Base-by-base conservation (phyloP, 768 basidiomycete species). In the Pisolithus marmoratus region DNA sequence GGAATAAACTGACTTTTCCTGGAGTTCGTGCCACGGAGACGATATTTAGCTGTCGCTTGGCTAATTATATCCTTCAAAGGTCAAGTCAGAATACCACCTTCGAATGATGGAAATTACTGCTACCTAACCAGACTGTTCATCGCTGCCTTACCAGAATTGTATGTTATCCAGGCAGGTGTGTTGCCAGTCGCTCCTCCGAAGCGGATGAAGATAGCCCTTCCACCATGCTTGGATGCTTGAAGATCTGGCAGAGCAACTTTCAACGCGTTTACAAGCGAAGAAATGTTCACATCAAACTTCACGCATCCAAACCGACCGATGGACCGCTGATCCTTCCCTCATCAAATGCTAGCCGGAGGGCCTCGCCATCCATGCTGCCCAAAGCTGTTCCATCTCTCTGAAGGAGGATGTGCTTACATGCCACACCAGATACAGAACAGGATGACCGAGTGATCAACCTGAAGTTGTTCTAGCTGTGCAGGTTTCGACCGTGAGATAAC, bases 201-300 rank as follows among this genome's bases (percentile, higher is more conserved):
- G 60, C 89, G 92, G 38, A 94, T 77, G 55, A 95, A 85, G 24
- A 96, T 76, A 46, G 95, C 75, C 50, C 77, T 76, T 1, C 88
- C 90, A 20, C 80, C 79, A 7, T 67, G 53, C 7, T 74, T 54
- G 49, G 82, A 82, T 59, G 75, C 70, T 37, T 85, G 83, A 54
- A 97, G 72, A 53, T 80, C 72, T 5, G 92, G 90, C 3, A 93
- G 70, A 14, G 83, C 71, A 11, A 77, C 75, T 58, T 84, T 78
- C 29, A 94, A 60, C 22, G 88, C 79, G 31, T 82, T 78, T 42
- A 95, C 71, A 19, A 90, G 75, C 2, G 92, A 90, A 72, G 92
- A 90, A 68, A 95, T 85, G 68, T 94, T 95, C 69, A 90, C 75
- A 58, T 94, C 86, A 63, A 95, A 91, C 80, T 85, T 90, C 89